Evolutionary conservation across 208 protist species (phyloP).

Genomic region (Phytomonas sp.): DNA sequence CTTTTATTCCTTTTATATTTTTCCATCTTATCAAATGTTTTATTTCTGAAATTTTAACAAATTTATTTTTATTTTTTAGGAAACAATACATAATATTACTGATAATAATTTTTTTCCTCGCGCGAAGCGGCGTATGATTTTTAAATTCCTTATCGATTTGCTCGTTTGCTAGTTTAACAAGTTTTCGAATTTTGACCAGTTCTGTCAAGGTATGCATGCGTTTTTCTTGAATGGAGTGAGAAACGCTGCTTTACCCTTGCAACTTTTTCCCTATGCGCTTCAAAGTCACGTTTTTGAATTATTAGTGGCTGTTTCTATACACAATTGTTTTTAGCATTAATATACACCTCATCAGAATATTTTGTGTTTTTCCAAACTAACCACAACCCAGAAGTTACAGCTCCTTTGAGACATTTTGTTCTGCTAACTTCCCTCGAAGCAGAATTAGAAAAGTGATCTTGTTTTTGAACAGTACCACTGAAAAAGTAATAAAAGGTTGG

Average conservation of each 20-base stretch:
- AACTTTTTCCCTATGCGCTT: not conserved
- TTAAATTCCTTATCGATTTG: constrained; percentile 2
- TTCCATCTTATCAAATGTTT: constrained; percentile 2
- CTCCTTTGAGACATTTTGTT: constrained; percentile 7
- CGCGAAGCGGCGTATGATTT: not conserved
- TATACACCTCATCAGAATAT: not conserved
- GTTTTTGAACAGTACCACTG: not conserved
- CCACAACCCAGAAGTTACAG: not conserved
- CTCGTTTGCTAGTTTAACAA: not conserved
- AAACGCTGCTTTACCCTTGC: not conserved
- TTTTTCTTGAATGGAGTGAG: not conserved
- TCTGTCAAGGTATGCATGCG: not conserved
- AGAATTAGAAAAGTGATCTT: constrained; percentile 5
- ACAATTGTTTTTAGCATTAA: not conserved
- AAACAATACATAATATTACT: not conserved
- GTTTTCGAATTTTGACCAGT: not conserved
- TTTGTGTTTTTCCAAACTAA: not conserved
- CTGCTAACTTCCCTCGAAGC: constrained; percentile 12
- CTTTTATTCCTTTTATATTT: constrained; percentile 5
- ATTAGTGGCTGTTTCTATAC: not conserved
- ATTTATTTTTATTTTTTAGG: constrained; percentile 9
- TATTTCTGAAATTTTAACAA: not conserved
- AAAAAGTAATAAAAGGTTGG: not conserved
- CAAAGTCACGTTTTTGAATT: not conserved
- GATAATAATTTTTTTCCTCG: not conserved